Evolutionary conservation across 768 basidiomycete genomes (phyloP).

Genomic region (Imleria badia): DNA sequence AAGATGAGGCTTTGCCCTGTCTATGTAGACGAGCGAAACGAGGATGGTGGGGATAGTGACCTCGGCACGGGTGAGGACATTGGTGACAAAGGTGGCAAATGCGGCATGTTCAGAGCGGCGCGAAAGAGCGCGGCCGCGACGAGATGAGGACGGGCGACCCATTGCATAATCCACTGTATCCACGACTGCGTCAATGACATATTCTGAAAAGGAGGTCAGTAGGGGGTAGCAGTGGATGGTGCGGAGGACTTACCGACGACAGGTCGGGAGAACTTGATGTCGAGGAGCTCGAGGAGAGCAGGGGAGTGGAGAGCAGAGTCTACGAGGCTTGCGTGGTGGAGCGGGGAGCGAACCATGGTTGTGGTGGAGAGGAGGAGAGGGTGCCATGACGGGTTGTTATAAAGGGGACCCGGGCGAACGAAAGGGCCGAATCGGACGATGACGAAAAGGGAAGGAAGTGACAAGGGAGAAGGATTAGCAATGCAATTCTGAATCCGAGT

Average conservation of each 20-base stretch:
- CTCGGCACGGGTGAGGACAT: slow-evolving; percentile 72
- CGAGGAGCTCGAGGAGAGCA: slow-evolving; percentile 66
- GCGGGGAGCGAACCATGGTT: slow-evolving; percentile 29
- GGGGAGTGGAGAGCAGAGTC: slow-evolving; percentile 63
- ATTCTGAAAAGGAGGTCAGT: slow-evolving; percentile 44
- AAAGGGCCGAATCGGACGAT: slow-evolving; percentile 37
- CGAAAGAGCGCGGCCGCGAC: slow-evolving; percentile 46
- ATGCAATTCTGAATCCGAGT: slow-evolving; percentile 20
- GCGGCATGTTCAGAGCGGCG: slow-evolving; percentile 52
- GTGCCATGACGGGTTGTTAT: slow-evolving; percentile 28
- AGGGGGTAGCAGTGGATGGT: background rate
- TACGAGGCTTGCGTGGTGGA: slow-evolving; percentile 56
- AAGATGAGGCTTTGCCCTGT: slow-evolving; percentile 73
- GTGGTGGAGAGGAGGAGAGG: slow-evolving; percentile 1
- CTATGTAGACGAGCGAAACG: slow-evolving; percentile 72
- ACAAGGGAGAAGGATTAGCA: slow-evolving; percentile 29
- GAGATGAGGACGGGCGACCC: slow-evolving; percentile 59
- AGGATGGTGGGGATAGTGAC: slow-evolving; percentile 69
- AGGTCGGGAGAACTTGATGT: slow-evolving; percentile 57
- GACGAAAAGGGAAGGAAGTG: slow-evolving; percentile 29
- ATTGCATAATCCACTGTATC: slow-evolving; percentile 79
- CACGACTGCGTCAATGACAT: slow-evolving; percentile 63
- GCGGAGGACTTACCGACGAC: slow-evolving; percentile 57
- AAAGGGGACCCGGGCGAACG: slow-evolving; percentile 27
- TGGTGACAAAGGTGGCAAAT: slow-evolving; percentile 64